Percentiles rank a stretch among this genome's conserved stretches.
phyloP scores from a whole-genome alignment of 2,329 filamentous ascomycete species.

The Aspergillus caelatus region DNA sequence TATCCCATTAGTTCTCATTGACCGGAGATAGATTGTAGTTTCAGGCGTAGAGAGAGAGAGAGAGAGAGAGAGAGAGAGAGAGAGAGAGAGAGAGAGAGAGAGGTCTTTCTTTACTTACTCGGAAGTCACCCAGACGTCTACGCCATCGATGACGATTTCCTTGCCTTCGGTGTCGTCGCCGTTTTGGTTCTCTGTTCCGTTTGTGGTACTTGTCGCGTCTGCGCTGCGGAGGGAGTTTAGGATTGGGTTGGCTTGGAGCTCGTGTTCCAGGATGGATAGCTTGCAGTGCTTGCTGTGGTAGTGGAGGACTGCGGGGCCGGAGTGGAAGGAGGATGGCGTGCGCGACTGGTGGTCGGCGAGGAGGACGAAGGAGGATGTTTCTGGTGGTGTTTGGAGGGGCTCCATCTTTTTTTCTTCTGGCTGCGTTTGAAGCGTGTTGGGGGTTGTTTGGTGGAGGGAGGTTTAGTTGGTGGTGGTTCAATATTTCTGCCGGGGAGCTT shows the following conservation, averaged over 20 bases:
- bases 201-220: slow-evolving; percentile 17
- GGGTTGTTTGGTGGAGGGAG: not conserved
- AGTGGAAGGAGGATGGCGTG: slow-evolving; percentile 52
- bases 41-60: too few species aligned
- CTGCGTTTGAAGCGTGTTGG: not conserved
- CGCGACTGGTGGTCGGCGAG: slow-evolving; percentile 51
- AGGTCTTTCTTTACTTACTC: slow-evolving; percentile 37
- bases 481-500: slow-evolving; percentile 12
- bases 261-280: slow-evolving; percentile 45
- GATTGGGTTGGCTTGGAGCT: slow-evolving; percentile 38
- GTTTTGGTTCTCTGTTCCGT: slow-evolving; percentile 16
- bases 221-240: slow-evolving; percentile 35
- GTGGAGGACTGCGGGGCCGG: slow-evolving; percentile 50
- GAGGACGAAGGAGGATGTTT: slow-evolving; percentile 44
- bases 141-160: slow-evolving; percentile 40
- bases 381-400: slow-evolving; percentile 41
- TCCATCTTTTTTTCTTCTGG: slow-evolving; percentile 40
- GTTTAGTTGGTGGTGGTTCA: slow-evolving; percentile 7
- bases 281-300: slow-evolving; percentile 50
- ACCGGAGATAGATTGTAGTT: not conserved
- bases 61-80: too few species aligned
- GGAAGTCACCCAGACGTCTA: slow-evolving; percentile 53
- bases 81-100: too few species aligned
- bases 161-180: slow-evolving; percentile 24
- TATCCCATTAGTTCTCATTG: too few species aligned